Evolutionary conservation across 2,329 filamentous ascomycete genomes (phyloP), one percentile per base, ranked within the genome.

Genomic region (Mariannaea elegans): DNA sequence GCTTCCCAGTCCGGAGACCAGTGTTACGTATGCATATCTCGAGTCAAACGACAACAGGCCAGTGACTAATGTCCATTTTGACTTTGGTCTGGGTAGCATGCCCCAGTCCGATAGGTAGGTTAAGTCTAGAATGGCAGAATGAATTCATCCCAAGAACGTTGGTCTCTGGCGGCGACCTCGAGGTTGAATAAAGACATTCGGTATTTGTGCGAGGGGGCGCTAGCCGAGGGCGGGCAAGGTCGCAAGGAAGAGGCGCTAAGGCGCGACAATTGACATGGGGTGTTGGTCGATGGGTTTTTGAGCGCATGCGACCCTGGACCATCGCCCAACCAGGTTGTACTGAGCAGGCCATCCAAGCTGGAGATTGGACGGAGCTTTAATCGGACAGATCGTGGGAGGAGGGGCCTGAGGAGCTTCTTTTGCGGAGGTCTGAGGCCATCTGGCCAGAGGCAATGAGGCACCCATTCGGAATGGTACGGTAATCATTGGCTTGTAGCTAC

Each of bases 201-300:
- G 18, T 21, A 46, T 50, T 47, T 29, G 46, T 44, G 32, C 54
- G 39, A 57, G 23, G 5, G 24, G 50, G 31, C 47, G 29, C 44
- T 62, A 64, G 55, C 59, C 59, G 38, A 64, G 55, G 54, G 38
- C 44, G 47, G 34, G 39, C 48, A 44, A 52, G 9, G 41, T 21
- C 16, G 38, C 18, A 46, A 46, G 41, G 41, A 10, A 4, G 18
- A 19, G 9, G 52, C 56, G 48, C 46, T 42, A 59, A 58, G 42
- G 48, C 48, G 42, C 42, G 42, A 48, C 38, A 41, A 41, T 41
- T 7, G 16, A 23, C 56, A 52, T 47, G 48, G 56, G 44, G n/a
- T 48, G 32, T 23, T 45, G 41, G 21, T 27, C 27, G 21, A n/a
- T 45, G n/a, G n/a, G n/a, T n/a, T n/a, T 34, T 34, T 59, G 42